A percentile compares a stretch with the other conserved stretches of the same genome.
Conservation (phyloP, 2,329 filamentous ascomycete species). For the Metarhizium anisopliae region DNA sequence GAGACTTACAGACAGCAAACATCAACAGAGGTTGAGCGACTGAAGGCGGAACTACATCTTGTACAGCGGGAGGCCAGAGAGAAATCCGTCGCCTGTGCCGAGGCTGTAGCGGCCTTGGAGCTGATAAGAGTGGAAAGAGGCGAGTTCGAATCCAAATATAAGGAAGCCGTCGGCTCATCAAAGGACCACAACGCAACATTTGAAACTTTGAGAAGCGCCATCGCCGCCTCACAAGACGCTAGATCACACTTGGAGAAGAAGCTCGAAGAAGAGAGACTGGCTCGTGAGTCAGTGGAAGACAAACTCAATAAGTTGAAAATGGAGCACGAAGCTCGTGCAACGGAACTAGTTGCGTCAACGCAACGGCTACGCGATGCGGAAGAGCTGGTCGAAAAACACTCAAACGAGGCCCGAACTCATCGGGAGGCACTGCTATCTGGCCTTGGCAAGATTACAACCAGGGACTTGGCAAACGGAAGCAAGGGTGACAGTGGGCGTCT, state of each 20-base stretch:
- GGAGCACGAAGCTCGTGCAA: constrained; percentile 72
- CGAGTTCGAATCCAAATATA: constrained; percentile 60
- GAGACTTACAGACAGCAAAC: constrained; percentile 78
- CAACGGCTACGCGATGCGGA: constrained; percentile 77
- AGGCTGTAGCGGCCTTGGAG: constrained; percentile 65
- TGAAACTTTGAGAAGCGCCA: constrained; percentile 64
- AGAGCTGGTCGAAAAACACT: constrained; percentile 78
- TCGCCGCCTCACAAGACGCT: constrained; percentile 71
- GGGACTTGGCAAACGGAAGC: constrained; percentile 37
- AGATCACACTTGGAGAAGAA: constrained; percentile 68
- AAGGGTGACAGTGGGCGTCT: constrained; percentile 57
- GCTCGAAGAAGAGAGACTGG: constrained; percentile 71
- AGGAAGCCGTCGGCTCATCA: constrained; percentile 56
- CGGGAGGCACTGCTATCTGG: constrained; percentile 75
- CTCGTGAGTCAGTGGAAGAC: constrained; percentile 64
- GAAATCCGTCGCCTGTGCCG: constrained; percentile 66
- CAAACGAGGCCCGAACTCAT: constrained; percentile 78
- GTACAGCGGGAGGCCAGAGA: constrained; percentile 71
- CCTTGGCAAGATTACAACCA: constrained; percentile 61
- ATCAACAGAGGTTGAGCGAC: constrained; percentile 72
- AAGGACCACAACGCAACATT: constrained; percentile 65
- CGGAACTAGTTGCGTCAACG: constrained; percentile 66
- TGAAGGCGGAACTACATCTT: constrained; percentile 79
- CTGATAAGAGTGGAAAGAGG: constrained; percentile 80
- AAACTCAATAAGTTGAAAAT: constrained; percentile 68